Conservation (phyloP, 1,284 basidiomycete species). For the Pascua guehoae region DNA sequence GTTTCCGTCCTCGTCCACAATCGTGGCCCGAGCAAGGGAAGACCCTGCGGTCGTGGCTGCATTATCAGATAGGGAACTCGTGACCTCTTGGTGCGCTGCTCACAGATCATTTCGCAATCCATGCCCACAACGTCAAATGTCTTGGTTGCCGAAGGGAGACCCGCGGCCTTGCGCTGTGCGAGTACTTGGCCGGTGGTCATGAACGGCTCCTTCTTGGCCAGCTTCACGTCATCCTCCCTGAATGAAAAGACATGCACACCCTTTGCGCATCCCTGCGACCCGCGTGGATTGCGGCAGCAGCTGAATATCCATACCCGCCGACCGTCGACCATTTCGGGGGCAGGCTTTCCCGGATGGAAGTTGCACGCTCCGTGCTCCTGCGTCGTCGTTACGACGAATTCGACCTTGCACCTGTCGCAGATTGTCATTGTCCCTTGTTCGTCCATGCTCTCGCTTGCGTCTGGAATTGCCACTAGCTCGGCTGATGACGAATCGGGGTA, state of each 20-base stretch:
- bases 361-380: constrained; percentile 64
- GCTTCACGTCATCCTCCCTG: constrained; percentile 57
- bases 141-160: constrained; percentile 1
- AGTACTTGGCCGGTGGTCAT: constrained; percentile 52
- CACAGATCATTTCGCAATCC: constrained; percentile 84
- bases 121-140: constrained; percentile 71
- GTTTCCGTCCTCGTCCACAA: constrained; percentile 69
- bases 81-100: constrained; percentile 8
- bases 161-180: constrained; percentile 2
- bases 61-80: not conserved
- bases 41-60: constrained; percentile 75
- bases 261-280: constrained; percentile 30
- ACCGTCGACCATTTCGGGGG: constrained; percentile 40
- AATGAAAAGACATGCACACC: constrained; percentile 36
- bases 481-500: constrained; percentile 57
- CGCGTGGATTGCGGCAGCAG: constrained; percentile 59
- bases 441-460: constrained; percentile 43
- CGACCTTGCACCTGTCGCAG: constrained; percentile 72
- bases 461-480: constrained; percentile 47
- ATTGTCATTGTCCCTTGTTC: constrained; percentile 62
- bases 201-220: constrained; percentile 73
- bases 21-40: constrained; percentile 78
- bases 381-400: constrained; percentile 58
- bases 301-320: constrained; percentile 43
- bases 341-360: constrained; percentile 71